phyloP scores from a whole-genome alignment of 2,329 filamentous ascomycete species.

The Volutella citrinella region DNA sequence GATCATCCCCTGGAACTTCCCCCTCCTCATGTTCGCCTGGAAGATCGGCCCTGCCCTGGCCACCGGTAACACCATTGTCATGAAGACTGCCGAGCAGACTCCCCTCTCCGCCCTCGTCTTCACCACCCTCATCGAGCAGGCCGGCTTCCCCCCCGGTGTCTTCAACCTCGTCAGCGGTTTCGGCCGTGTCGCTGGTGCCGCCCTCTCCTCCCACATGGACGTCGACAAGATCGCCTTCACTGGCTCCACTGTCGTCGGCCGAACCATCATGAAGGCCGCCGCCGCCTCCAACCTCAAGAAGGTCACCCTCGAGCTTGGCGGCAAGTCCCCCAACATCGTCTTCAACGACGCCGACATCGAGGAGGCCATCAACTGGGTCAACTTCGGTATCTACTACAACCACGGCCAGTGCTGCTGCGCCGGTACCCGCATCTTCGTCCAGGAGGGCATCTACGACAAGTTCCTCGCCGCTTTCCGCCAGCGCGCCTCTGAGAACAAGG shows the following conservation, averaged over 20 bases:
- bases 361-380: conserved; percentile 74
- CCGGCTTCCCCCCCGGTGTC: conserved; percentile 75
- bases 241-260: conserved; percentile 70
- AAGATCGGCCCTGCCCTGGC: conserved; percentile 76
- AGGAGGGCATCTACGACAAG: conserved; percentile 84
- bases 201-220: conserved; percentile 73
- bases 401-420: conserved; percentile 69
- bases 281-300: conserved; percentile 78
- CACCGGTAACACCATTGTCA: conserved; percentile 67
- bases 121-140: conserved; percentile 66
- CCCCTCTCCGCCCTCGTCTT: conserved; percentile 67
- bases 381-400: conserved; percentile 66
- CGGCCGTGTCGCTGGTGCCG: conserved; percentile 75
- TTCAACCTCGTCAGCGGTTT: conserved; percentile 76
- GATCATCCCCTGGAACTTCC: conserved; percentile 90
- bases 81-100: conserved; percentile 77
- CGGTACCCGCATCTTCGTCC: conserved; percentile 80
- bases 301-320: conserved; percentile 75
- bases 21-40: conserved; percentile 77
- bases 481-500: conserved; percentile 69
- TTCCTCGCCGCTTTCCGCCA: conserved; percentile 79
- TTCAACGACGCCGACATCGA: conserved; percentile 77
- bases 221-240: conserved; percentile 84
- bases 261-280: conserved; percentile 77
- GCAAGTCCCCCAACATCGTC: conserved; percentile 79